Conservation (phyloP, 1,139 yeast species). For the Yamadazyma triangularis region DNA sequence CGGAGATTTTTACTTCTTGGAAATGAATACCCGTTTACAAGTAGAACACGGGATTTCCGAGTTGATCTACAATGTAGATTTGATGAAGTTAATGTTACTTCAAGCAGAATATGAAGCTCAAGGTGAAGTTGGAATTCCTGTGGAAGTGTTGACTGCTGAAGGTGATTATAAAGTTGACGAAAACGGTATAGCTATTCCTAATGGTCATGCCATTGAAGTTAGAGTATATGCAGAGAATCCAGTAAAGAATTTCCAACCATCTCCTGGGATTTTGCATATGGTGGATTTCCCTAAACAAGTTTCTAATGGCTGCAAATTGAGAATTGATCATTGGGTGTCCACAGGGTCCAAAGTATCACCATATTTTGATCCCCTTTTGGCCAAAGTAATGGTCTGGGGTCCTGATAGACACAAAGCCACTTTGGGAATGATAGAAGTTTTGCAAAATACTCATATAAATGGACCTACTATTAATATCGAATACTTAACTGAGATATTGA, state of each 20-base stretch:
- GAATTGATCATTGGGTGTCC: constrained; percentile 33
- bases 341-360: constrained; percentile 32
- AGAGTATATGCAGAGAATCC: constrained; percentile 37
- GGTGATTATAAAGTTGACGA: constrained; percentile 9
- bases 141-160: constrained; percentile 10
- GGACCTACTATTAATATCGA: constrained; percentile 32
- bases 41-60: constrained; percentile 38
- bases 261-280: constrained; percentile 29
- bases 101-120: constrained; percentile 26
- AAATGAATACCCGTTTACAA: constrained; percentile 33
- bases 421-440: constrained; percentile 19
- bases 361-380: constrained; percentile 33
- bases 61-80: constrained; percentile 25
- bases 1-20: constrained; percentile 27
- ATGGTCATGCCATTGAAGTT: constrained; percentile 33
- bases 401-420: constrained; percentile 18
- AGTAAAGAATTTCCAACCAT: constrained; percentile 28
- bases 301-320: constrained; percentile 14
- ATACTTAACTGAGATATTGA: constrained; percentile 21
- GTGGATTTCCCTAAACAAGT: constrained; percentile 15
- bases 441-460: constrained; percentile 17
- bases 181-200: constrained; percentile 21
- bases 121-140: constrained; percentile 20
- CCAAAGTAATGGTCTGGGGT: constrained; percentile 34
- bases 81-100: constrained; percentile 27